Conservation (phyloP, 306 rosid species). For the Fragaria iinumae region DNA sequence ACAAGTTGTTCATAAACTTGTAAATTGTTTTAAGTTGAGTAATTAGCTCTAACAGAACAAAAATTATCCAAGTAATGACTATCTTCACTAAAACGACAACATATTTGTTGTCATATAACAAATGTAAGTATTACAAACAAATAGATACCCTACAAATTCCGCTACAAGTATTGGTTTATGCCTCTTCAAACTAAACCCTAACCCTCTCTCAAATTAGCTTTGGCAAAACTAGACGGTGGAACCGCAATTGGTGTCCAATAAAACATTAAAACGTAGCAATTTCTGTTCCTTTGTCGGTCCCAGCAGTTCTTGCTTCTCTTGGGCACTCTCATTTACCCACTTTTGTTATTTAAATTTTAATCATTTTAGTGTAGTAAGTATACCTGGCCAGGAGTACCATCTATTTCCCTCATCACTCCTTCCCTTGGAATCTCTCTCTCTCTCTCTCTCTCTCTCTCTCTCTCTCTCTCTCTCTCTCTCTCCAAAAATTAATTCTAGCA, state of each 20-base stretch:
- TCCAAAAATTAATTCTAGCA: background rate
- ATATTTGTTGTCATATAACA: too few relatives aligned
- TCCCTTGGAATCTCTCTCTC: conserved; percentile 37
- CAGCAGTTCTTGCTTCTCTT: conserved; percentile 55
- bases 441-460: background rate
- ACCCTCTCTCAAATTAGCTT: conserved; percentile 13
- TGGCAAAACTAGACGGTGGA: background rate
- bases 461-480: background rate
- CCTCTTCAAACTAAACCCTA: conserved; percentile 23
- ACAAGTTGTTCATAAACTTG: too few relatives aligned
- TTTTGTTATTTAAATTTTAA: background rate
- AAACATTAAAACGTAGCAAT: conserved; percentile 3
- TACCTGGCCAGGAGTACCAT: background rate
- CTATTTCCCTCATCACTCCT: conserved; percentile 11
- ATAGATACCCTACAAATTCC: too few relatives aligned
- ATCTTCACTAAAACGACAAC: too few relatives aligned
- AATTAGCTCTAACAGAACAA: too few relatives aligned
- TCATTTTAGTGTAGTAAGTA: background rate
- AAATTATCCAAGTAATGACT: too few relatives aligned
- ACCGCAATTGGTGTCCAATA: conserved; percentile 19
- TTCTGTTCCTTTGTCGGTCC: conserved; percentile 48
- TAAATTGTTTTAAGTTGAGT: too few relatives aligned
- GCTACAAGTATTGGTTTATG: too few relatives aligned
- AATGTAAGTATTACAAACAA: too few relatives aligned
- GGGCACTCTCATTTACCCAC: conserved; percentile 42